These are phyloP conservation scores for Incumbomyces delicatus DNA, from an alignment of 2,329 filamentous ascomycete genomes.

Conservation along the genomic window DNA sequence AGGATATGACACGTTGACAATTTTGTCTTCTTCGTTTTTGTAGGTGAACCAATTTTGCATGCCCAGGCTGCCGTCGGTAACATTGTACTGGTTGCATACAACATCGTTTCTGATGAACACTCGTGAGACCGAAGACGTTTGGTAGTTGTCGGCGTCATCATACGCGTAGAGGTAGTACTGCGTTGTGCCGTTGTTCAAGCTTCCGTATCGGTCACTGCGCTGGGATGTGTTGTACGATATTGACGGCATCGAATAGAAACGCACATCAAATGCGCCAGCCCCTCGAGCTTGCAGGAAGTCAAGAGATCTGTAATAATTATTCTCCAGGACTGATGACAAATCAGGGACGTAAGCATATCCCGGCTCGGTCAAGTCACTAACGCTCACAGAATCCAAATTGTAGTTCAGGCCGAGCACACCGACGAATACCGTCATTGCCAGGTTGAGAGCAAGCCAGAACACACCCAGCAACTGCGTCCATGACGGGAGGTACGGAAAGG, in stretches of 20 bases:
- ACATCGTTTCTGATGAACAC: constrained; percentile 12
- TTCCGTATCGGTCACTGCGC: not conserved
- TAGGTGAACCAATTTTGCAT: constrained; percentile 14
- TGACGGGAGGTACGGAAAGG: constrained; percentile 10
- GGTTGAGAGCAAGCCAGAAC: constrained; percentile 15
- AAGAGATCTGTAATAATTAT: constrained; percentile 9
- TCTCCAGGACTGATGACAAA: constrained; percentile 9
- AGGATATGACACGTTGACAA: constrained; percentile 12
- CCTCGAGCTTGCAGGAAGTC: constrained; percentile 12
- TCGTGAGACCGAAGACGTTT: constrained; percentile 1
- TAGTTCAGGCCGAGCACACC: constrained; percentile 19
- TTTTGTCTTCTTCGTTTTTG: constrained; percentile 10
- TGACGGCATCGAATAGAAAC: constrained; percentile 36
- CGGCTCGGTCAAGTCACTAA: constrained; percentile 5
- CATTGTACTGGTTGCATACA: constrained; percentile 11
- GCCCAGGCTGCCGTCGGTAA: constrained; percentile 12
- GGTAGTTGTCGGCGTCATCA: constrained; percentile 1
- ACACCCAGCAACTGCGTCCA: constrained; percentile 14
- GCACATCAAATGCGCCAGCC: constrained; percentile 29
- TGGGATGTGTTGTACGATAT: too few species aligned
- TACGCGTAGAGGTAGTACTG: constrained; percentile 17
- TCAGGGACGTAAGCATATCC: constrained; percentile 13
- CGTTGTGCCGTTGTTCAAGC: constrained; percentile 7
- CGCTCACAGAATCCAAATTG: constrained; percentile 11
- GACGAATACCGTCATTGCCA: constrained; percentile 15